Evolutionary conservation across 2,329 filamentous ascomycete species (phyloP).

Genomic region (Ceratocystis destructans): DNA sequence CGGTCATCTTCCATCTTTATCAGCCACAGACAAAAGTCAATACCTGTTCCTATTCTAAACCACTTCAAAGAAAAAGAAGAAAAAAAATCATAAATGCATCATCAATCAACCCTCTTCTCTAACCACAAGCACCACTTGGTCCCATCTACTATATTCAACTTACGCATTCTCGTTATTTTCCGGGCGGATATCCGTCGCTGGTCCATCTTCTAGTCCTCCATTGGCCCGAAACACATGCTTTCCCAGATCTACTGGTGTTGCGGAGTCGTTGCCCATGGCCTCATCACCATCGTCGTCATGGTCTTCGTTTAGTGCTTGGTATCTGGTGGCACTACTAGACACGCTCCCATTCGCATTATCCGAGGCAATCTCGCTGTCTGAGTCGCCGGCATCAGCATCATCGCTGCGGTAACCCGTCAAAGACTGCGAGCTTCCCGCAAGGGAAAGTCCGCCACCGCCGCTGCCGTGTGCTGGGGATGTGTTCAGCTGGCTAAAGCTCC

Average conservation of each 20-base stretch:
- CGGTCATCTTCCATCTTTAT: not conserved
- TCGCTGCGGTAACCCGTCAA: constrained; percentile 31
- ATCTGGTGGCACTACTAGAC: not conserved
- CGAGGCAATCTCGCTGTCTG: constrained; percentile 26
- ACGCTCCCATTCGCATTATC: constrained; percentile 13
- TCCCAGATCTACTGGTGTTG: constrained; percentile 7
- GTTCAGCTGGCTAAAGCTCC: constrained; percentile 34
- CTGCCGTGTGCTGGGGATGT: constrained; percentile 22
- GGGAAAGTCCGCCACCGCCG: constrained; percentile 20
- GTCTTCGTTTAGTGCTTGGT: constrained; percentile 1
- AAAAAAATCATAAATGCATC: constrained; percentile 1
- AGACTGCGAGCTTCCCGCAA: constrained; percentile 21
- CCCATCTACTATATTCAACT: not conserved
- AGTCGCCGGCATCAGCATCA: constrained; percentile 30
- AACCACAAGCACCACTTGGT: too few relatives aligned
- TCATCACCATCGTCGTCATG: constrained; percentile 19
- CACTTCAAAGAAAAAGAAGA: not conserved
- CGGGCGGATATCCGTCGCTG: constrained; percentile 19
- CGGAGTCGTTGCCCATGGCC: constrained; percentile 18
- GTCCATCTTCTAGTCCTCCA: constrained; percentile 7
- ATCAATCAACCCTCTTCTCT: too few relatives aligned
- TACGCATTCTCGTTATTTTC: constrained; percentile 16
- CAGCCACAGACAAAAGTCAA: not conserved
- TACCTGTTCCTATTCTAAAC: not conserved
- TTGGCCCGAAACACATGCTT: not conserved